Base-by-base conservation (phyloP, 2,329 filamentous ascomycete genomes). In the Fusarium nodosum region DNA sequence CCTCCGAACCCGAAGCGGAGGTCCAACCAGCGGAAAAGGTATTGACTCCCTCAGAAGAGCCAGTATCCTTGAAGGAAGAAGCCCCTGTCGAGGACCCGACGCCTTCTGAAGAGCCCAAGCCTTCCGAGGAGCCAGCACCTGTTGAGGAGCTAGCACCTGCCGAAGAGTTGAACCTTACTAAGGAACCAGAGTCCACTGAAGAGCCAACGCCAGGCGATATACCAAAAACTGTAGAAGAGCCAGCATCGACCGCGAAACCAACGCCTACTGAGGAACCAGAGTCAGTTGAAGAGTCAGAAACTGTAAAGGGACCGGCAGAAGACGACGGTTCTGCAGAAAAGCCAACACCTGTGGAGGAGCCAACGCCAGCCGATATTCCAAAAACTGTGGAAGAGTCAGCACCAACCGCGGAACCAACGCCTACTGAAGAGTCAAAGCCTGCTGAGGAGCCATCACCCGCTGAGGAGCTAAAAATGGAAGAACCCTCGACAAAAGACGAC, bases 1-100 rank as follows among this genome's bases (percentile, higher is more conserved):
- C 44, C 20, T 10, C 30, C 13, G 45, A 68, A 57, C 20, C 56
- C 12, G 53, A 63, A 36, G 31, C 20, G 22, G 62, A 64, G n/a
- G 30, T 20, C 15, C 59, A 66, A 20, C 41, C 62, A 24, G 47
- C 36, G 13, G 60, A 63, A 15, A 53, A 54, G 22, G 7, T 28
- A 13, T 18, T 47, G 7, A 6, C 42, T 41, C n/a, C 52, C 5
- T 18, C 48, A 26, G 64, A 65, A 39, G 61, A 65, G 10, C 24
- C 33, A 34, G 20, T 34, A 18, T 9, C 38, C 8, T 33, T 26
- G 16, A 47, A 64, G 28, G 50, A 60, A 30, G 51, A 30, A 15
- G 42, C 38, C 12, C 36, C 18, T 30, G 6, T 28, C 18, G 47
- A 62, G 16, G 34, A 56, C 15, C 20, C 51, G 18, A 28, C 8